These are phyloP conservation scores for Flaveria sonorensis DNA, from an alignment of 129 eudicot genomes.

Conservation along the genomic window DNA sequence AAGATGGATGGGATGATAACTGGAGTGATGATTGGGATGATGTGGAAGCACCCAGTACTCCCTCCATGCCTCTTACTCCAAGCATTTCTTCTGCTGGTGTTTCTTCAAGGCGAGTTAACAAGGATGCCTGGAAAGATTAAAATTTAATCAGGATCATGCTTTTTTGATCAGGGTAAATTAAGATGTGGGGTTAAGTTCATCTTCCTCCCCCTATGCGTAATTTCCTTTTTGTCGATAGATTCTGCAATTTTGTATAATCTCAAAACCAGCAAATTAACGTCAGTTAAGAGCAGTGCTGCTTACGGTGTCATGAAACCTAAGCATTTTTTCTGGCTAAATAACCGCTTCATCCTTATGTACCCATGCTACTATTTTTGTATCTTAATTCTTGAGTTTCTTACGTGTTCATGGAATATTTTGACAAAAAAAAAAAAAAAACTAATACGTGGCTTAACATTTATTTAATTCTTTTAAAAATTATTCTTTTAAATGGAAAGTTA, in stretches of 20 bases:
- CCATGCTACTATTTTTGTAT: no score
- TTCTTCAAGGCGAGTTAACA: slow-evolving; percentile 64
- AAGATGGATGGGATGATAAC: slow-evolving; percentile 75
- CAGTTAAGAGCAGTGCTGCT: no score
- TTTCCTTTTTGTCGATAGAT: background rate
- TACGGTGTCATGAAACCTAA: no score
- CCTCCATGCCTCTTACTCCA: slow-evolving; percentile 77
- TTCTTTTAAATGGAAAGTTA: background rate
- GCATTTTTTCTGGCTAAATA: no score
- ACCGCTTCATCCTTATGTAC: no score
- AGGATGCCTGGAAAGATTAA: slow-evolving; percentile 90
- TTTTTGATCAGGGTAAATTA: slow-evolving; percentile 9
- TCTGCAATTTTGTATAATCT: slow-evolving; percentile 10
- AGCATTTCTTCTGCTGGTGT: slow-evolving; percentile 71
- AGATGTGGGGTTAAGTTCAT: background rate
- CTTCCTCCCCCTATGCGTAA: background rate
- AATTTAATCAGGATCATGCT: background rate
- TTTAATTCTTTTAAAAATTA: no score
- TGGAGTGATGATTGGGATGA: slow-evolving; percentile 92
- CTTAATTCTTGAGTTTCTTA: no score
- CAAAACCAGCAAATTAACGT: no score
- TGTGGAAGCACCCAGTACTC: slow-evolving; percentile 76
- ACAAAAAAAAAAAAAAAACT: no score
- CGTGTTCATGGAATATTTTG: no score
- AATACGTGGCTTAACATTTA: no score